A percentile compares a stretch with the other conserved stretches of the same genome.
Conservation (phyloP, 2,329 filamentous ascomycete genomes). For the Microdochium paspali region DNA sequence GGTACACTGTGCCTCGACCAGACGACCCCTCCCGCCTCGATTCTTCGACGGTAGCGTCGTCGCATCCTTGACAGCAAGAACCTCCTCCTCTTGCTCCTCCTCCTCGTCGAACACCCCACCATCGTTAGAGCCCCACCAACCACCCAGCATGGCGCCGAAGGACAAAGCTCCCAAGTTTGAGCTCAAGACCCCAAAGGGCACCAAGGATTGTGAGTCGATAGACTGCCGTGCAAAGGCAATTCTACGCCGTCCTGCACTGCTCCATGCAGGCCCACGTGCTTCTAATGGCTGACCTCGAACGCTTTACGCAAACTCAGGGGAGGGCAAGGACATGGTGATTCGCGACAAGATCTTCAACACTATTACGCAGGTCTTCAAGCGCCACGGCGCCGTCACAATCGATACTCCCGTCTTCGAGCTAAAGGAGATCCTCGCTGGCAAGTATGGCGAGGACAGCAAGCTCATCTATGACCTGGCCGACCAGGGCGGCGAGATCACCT, state of each 20-base stretch:
- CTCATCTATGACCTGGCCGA: conserved; percentile 77
- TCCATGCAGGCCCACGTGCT: neutral
- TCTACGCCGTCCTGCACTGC: neutral
- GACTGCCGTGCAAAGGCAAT: too few species aligned
- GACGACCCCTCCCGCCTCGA: neutral
- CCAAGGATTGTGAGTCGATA: conserved; percentile 59
- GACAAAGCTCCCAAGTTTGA: conserved; percentile 40
- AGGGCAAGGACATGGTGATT: conserved; percentile 68
- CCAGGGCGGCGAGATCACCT: conserved; percentile 75
- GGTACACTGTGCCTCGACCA: neutral
- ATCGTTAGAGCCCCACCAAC: conserved; percentile 1
- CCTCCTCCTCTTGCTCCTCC: neutral
- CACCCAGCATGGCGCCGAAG: conserved; percentile 26
- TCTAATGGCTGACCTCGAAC: conserved; percentile 4
- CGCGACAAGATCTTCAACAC: conserved; percentile 69
- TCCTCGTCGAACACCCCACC: conserved; percentile 1
- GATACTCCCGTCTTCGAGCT: conserved; percentile 68
- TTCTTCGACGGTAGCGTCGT: neutral
- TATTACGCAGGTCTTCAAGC: conserved; percentile 33
- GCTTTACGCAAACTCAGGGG: conserved; percentile 33
- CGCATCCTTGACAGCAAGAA: neutral
- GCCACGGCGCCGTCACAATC: conserved; percentile 59
- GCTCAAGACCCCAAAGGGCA: conserved; percentile 86
- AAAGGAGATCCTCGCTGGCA: conserved; percentile 65
- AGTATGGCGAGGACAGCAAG: conserved; percentile 23